Evolutionary conservation across 768 basidiomycete species (phyloP).

Genomic region (Cubamyces sp.): DNA sequence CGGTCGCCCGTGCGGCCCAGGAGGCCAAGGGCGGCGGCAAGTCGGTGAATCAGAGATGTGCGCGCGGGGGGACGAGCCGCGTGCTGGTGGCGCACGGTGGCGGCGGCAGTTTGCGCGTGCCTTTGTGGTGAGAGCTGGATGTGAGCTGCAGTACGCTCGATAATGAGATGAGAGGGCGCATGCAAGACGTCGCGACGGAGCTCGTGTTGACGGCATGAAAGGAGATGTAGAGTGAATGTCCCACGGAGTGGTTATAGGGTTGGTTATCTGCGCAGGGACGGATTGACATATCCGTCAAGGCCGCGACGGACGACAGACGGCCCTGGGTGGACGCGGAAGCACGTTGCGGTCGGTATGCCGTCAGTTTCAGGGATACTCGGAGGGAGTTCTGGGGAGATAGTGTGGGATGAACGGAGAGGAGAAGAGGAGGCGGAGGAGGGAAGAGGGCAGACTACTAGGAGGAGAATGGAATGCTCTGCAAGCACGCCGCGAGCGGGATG

Average conservation of each 20-base stretch:
- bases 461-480: conserved; percentile 28
- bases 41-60: conserved; percentile 21
- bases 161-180: not conserved
- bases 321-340: not conserved
- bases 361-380: not conserved
- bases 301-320: not conserved
- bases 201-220: not conserved
- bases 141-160: not conserved
- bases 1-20: not conserved
- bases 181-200: not conserved
- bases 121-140: too few species aligned
- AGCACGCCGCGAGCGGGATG: conserved; percentile 24
- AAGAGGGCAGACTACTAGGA: conserved; percentile 23
- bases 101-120: conserved; percentile 14
- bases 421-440: conserved; percentile 11
- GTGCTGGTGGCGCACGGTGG: conserved; percentile 22
- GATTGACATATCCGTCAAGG: not conserved
- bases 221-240: not conserved
- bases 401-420: conserved; percentile 7
- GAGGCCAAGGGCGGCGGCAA: conserved; percentile 7
- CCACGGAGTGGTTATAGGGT: conserved; percentile 18
- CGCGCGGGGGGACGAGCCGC: conserved; percentile 6
- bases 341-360: not conserved
- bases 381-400: not conserved
- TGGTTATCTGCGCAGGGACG: conserved; percentile 10